These are phyloP conservation scores for Helicosporidium sp. DNA, from an alignment of 139 green algal species.

Conservation along the genomic window DNA sequence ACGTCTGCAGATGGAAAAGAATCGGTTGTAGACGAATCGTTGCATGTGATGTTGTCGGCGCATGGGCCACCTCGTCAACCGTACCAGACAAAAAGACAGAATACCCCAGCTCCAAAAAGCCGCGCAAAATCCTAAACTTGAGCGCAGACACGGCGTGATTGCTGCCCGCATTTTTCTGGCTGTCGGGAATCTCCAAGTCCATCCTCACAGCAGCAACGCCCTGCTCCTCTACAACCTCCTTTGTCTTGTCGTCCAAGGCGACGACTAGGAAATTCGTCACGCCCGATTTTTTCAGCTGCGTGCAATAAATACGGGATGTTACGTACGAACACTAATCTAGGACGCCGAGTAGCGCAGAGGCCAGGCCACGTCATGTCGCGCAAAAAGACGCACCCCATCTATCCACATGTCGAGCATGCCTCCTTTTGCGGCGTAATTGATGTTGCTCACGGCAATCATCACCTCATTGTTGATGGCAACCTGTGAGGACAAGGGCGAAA, in stretches of 20 bases:
- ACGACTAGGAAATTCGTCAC: conserved; percentile 56
- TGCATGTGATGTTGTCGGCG: no score
- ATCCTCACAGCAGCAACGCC: conserved; percentile 20
- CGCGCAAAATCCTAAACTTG: conserved; percentile 52
- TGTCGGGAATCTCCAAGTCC: conserved; percentile 20
- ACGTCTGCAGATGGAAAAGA: no score
- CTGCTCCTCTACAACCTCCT: conserved; percentile 15
- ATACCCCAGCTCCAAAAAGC: conserved; percentile 42
- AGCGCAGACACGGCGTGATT: conserved; percentile 56
- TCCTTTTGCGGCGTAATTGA: conserved; percentile 21
- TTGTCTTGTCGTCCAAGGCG: conserved; percentile 43
- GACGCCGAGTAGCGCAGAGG: no score
- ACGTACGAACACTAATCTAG: no score
- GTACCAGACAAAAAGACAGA: conserved; percentile 29
- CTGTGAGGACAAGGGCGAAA: no score
- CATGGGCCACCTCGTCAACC: no score
- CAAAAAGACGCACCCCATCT: no score
- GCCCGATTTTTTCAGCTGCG: no score
- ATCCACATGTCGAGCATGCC: conserved; percentile 51
- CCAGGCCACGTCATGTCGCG: no score
- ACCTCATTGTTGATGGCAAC: conserved; percentile 35
- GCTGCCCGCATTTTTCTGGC: conserved; percentile 21
- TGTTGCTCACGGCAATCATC: conserved; percentile 29
- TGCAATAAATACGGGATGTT: no score
- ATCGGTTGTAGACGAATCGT: no score